Percentiles rank a stretch among this genome's conserved stretches.
phyloP scores from a whole-genome alignment of 1,284 basidiomycete species.

The Mixia osmundae region DNA sequence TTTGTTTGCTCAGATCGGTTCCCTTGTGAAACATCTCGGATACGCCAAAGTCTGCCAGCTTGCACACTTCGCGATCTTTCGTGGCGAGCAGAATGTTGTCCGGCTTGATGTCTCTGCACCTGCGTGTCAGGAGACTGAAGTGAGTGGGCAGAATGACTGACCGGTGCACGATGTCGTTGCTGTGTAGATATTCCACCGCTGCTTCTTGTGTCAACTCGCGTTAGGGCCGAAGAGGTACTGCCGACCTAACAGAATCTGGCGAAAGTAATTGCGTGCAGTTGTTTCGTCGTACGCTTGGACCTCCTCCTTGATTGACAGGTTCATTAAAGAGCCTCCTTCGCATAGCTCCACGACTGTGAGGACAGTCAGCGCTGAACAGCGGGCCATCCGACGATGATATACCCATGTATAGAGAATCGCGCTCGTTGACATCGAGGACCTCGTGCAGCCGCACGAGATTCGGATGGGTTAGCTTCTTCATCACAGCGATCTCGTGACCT shows the following conservation, averaged over 20 bases:
- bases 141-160: constrained; percentile 19
- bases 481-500: constrained; percentile 17
- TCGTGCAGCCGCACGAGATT: constrained; percentile 29
- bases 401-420: constrained; percentile 30
- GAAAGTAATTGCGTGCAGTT: constrained; percentile 27
- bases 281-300: constrained; percentile 19
- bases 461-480: constrained; percentile 18
- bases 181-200: constrained; percentile 28
- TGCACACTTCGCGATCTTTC: constrained; percentile 26
- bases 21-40: constrained; percentile 29
- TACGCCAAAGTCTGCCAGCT: constrained; percentile 33
- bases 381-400: constrained; percentile 12
- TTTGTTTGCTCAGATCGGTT: constrained; percentile 25
- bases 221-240: constrained; percentile 11
- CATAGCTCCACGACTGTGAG: constrained; percentile 26
- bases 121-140: background rate
- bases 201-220: background rate
- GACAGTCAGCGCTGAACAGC: background rate
- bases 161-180: constrained; percentile 29
- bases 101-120: constrained; percentile 22
- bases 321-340: constrained; percentile 28
- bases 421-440: constrained; percentile 30
- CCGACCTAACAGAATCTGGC: constrained; percentile 30
- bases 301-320: constrained; percentile 18
- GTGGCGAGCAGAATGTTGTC: constrained; percentile 29